These are phyloP conservation scores for Didymosphaeria variabile DNA, from an alignment of 2,329 filamentous ascomycete species.

Conservation along the genomic window DNA sequence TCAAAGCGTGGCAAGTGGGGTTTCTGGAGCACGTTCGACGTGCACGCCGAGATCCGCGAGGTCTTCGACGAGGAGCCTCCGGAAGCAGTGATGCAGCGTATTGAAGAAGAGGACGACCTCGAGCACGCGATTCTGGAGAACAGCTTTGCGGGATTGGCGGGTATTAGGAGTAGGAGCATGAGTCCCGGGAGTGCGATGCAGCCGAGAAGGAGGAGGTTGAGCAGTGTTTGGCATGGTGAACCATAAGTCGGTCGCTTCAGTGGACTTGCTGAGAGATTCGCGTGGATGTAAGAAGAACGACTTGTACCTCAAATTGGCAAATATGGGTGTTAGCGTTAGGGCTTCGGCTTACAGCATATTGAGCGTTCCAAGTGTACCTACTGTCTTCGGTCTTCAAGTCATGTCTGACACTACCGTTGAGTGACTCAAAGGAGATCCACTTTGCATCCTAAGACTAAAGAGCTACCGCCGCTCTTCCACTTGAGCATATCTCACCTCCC, in stretches of 20 bases:
- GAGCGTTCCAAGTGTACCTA: no score
- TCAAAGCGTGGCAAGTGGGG: constrained; percentile 60
- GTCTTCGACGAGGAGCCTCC: constrained; percentile 78
- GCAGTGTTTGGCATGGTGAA: constrained; percentile 45
- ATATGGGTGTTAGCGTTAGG: background rate
- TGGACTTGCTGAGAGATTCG: background rate
- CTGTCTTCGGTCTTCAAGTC: no score
- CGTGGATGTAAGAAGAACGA: background rate
- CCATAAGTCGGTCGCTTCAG: background rate
- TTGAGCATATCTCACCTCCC: constrained; percentile 53
- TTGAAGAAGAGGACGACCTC: constrained; percentile 60
- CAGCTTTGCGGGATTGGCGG: constrained; percentile 40
- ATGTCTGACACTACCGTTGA: background rate
- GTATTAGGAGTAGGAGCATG: constrained; percentile 34
- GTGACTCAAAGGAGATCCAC: no score
- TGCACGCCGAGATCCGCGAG: constrained; percentile 74
- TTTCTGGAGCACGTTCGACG: constrained; percentile 72
- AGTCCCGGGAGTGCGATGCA: constrained; percentile 41
- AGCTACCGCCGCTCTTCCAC: constrained; percentile 6
- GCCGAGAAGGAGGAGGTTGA: constrained; percentile 44
- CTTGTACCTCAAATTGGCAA: background rate
- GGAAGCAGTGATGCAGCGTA: constrained; percentile 58
- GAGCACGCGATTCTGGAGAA: constrained; percentile 55
- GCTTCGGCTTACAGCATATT: background rate
- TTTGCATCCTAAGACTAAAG: background rate